A percentile compares a stretch with the other conserved stretches of the same genome.
These are phyloP conservation scores for Calonectria ilicicola DNA, from an alignment of 2,329 filamentous ascomycete genomes.

Conservation along the genomic window DNA sequence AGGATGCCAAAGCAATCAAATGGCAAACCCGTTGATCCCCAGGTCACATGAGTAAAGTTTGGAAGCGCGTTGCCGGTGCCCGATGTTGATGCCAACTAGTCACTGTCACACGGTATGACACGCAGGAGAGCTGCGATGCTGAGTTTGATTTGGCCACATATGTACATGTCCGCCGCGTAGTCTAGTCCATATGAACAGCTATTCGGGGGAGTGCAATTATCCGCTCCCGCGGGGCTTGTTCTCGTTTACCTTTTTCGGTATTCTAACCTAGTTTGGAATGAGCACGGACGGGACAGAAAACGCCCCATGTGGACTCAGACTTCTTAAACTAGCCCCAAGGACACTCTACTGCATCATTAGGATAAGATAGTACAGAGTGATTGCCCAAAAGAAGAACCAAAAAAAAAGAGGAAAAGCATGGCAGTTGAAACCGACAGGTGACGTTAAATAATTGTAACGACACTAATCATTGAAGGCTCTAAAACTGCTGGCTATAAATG, in stretches of 20 bases:
- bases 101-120: constrained; percentile 1
- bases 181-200: background rate
- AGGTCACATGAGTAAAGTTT: background rate
- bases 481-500: no score
- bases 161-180: background rate
- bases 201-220: background rate
- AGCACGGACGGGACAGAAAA: background rate
- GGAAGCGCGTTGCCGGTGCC: no score
- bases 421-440: background rate
- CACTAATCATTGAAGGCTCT: no score
- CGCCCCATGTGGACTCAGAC: background rate
- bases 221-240: background rate
- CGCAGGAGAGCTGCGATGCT: constrained; percentile 7
- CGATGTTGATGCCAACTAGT: background rate
- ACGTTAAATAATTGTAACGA: no score
- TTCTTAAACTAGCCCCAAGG: background rate
- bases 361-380: background rate
- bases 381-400: background rate
- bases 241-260: constrained; percentile 10
- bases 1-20: background rate
- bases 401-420: background rate
- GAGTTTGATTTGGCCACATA: background rate
- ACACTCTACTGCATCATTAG: background rate
- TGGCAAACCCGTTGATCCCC: background rate
- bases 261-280: background rate